Base-by-base conservation (phyloP, 176 grass and related monocot species). In the Musa beccarii region DNA sequence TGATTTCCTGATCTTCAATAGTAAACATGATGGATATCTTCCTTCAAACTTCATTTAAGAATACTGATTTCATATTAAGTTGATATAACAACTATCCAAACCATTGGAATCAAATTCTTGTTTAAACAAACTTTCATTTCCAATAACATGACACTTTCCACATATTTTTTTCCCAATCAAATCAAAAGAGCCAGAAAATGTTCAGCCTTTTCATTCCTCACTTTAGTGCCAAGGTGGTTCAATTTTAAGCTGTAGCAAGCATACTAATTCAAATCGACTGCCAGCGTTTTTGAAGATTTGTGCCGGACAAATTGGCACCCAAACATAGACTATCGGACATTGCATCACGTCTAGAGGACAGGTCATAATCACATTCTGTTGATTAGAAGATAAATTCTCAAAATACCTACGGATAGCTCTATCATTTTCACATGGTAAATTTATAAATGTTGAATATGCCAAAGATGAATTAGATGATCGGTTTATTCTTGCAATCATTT, bases 261-360 rank as follows among this genome's bases (percentile, higher is more conserved):
- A 77, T 63, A 74, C 0, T 52, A 66, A 54, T 91, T 96, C 11
- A 91, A 21, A 68, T 96, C 92, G 24, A 96, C 89, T 62, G 86
- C 92, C 92, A 96, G 73, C 73, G 66, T 89, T 96, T 96, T 56
- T 89, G 79, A 59, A 96, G 77, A 62, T 81, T 86, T 10, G 85
- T 55, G 10, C 86, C 92, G 49, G 92, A 79, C 26, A 96, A 76
- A 11, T 76, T 77, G 26, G 77, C 73, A 73, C 92, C 92, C 71
- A 92, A 84, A 29, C 89, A 96, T 66, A 96, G 65, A 1, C 92
- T 89, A 8, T 84, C 91, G 6, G 92, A 96, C 92, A 96, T 91
- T 43, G 87, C 92, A 10, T 89, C 92, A 20, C 92, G 92, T 22
- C 92, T 89, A n/a, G 92, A 96, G 64, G 89, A 96, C 8, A 96